A percentile compares a stretch with the other conserved stretches of the same genome.
These are phyloP conservation scores for Aulographum hederae DNA, from an alignment of 2,329 filamentous ascomycete genomes.

Conservation along the genomic window DNA sequence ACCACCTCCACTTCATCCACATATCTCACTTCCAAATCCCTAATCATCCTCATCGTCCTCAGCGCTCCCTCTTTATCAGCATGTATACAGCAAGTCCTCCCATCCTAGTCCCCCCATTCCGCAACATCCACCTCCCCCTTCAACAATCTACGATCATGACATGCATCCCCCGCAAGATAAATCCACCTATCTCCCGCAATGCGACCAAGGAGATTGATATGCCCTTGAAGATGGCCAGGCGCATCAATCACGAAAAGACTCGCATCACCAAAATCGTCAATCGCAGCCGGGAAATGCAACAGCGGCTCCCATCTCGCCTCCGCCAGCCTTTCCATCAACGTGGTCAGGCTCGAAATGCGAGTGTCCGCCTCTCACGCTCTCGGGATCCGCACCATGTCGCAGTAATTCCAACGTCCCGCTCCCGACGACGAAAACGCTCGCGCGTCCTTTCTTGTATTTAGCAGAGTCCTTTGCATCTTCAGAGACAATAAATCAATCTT, in stretches of 20 bases:
- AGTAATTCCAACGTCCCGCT: too few relatives aligned
- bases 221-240: constrained; percentile 15
- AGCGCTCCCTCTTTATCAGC: constrained; percentile 9
- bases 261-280: constrained; percentile 14
- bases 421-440: too few relatives aligned
- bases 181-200: constrained; percentile 5
- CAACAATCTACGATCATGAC: constrained; percentile 14
- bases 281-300: constrained; percentile 4
- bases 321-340: too few relatives aligned
- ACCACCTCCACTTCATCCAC: too few relatives aligned
- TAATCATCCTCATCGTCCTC: constrained; percentile 11
- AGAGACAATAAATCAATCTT: too few relatives aligned
- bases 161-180: constrained; percentile 16
- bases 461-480: too few relatives aligned
- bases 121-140: constrained; percentile 13
- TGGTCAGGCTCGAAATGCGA: too few relatives aligned
- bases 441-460: too few relatives aligned
- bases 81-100: constrained; percentile 13
- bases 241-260: constrained; percentile 13
- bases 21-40: too few relatives aligned
- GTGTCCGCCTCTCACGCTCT: too few relatives aligned
- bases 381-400: too few relatives aligned
- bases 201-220: constrained; percentile 14
- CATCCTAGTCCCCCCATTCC: constrained; percentile 10
- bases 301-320: constrained; percentile 2